Evolutionary conservation across 2,329 filamentous ascomycete genomes (phyloP).

Genomic region (Monilinia fructigena): DNA sequence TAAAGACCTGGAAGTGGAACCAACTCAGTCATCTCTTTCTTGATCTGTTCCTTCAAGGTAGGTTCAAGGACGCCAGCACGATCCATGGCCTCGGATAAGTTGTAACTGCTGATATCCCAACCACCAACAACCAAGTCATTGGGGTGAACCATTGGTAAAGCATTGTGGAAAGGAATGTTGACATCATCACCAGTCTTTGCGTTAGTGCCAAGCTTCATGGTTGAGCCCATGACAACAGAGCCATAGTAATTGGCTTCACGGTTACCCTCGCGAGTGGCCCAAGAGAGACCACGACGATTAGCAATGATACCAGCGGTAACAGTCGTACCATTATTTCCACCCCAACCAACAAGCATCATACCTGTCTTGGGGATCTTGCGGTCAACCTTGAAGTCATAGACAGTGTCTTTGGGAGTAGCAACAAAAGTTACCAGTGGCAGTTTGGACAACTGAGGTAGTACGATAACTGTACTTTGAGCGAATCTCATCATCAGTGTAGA

Average conservation of each 20-base stretch:
- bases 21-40: conserved; percentile 90
- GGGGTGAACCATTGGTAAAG: conserved; percentile 95
- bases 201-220: conserved; percentile 92
- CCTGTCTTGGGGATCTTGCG: conserved; percentile 90
- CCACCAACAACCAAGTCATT: conserved; percentile 93
- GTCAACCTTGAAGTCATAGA: conserved; percentile 97
- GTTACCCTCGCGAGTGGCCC: conserved; percentile 90
- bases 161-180: conserved; percentile 92
- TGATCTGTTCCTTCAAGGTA: conserved; percentile 83
- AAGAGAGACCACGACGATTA: conserved; percentile 80
- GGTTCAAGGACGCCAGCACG: conserved; percentile 93
- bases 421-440: conserved; percentile 72
- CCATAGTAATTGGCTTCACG: conserved; percentile 95
- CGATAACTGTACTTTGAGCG: conserved; percentile 94
- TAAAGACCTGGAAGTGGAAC: conserved; percentile 91
- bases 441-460: conserved; percentile 76
- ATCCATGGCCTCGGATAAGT: conserved; percentile 90
- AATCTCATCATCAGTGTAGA: conserved; percentile 85
- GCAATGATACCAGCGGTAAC: conserved; percentile 96
- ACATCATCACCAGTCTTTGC: conserved; percentile 80
- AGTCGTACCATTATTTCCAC: conserved; percentile 97
- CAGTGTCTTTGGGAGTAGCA: conserved; percentile 81
- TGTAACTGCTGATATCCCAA: conserved; percentile 94
- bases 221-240: conserved; percentile 95
- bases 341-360: conserved; percentile 96